A percentile compares a stretch with the other conserved stretches of the same genome.
Conservation (phyloP, 2,329 filamentous ascomycete species). For the Verticillium albo-atrum region DNA sequence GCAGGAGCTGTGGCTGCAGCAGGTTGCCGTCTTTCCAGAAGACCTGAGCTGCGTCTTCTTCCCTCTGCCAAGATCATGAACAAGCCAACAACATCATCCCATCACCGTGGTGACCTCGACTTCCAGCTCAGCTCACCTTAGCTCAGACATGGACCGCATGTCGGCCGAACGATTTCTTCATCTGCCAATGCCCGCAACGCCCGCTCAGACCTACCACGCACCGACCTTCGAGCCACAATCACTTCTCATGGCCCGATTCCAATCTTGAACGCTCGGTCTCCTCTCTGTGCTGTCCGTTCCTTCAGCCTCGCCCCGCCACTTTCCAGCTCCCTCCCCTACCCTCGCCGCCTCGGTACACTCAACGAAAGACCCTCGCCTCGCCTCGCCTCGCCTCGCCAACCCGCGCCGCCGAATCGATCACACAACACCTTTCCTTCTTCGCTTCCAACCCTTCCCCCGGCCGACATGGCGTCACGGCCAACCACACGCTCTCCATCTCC, state of each 20-base stretch:
- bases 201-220: neutral
- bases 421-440: neutral
- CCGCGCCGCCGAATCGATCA: neutral
- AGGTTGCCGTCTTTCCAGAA: too few species aligned
- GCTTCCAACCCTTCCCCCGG: neutral
- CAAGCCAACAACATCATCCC: too few species aligned
- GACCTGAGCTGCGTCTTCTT: too few species aligned
- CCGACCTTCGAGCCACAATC: neutral
- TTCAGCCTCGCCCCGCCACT: neutral
- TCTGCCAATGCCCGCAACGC: neutral
- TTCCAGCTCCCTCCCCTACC: too few species aligned
- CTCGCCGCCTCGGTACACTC: neutral
- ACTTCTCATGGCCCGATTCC: neutral
- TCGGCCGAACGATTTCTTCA: too few species aligned
- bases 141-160: too few species aligned
- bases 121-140: too few species aligned
- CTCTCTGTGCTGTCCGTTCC: neutral
- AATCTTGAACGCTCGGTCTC: neutral
- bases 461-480: neutral
- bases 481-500: too few species aligned
- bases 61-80: too few species aligned
- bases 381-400: too few species aligned
- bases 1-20: too few species aligned
- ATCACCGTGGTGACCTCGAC: too few species aligned
- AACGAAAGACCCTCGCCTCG: neutral